Base-by-base conservation (phyloP, 164 flowering plant genomes). In the Berberis thunbergii region DNA sequence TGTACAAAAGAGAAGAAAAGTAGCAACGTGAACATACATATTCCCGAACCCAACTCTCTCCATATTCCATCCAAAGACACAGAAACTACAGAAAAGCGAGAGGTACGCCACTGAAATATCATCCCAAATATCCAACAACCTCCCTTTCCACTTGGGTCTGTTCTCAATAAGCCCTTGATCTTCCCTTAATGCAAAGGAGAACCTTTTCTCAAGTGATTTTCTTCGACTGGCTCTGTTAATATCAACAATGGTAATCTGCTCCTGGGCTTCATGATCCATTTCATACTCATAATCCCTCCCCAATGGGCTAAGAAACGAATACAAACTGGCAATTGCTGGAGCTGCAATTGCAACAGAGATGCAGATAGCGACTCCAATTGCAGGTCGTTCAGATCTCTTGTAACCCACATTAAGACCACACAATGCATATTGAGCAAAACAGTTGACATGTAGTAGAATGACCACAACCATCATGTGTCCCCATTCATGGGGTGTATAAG, bases 61-160 rank as follows among this genome's bases (percentile, higher is more conserved):
- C 97, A 91, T 91, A 59, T 94, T 94, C 99, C 97, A 91, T 42
- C 99, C 99, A 63, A 94, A 91, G 38, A 91, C 88, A 78, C 97
- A 94, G 71, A 81, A 91, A 57, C 81, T 72, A 70, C 97, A 94
- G 69, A 94, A 91, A 2, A 94, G 75, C 0, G 97, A 86, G 45
- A 89, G 88, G 71, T 84, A 89, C 2, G 99, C 93, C 26, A 82
- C 53, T 61, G 86, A 79, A 49, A 87, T 84, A 70, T 91, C 96
- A 44, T 94, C 85, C 96, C 97, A 89, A 26, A 91, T 66, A 63
- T 94, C 96, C 67, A 87, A 73, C 54, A 91, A 60, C n/a, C 99
- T 88, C 7, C 97, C 99, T 48, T 80, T 82, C 99, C 99, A 94
- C 39, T 64, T 43, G 2, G 97, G 97, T 9, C 74, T 77, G 42